These are phyloP conservation scores for Pogostemon cablin DNA, from an alignment of 257 asterid species.

Conservation along the genomic window DNA sequence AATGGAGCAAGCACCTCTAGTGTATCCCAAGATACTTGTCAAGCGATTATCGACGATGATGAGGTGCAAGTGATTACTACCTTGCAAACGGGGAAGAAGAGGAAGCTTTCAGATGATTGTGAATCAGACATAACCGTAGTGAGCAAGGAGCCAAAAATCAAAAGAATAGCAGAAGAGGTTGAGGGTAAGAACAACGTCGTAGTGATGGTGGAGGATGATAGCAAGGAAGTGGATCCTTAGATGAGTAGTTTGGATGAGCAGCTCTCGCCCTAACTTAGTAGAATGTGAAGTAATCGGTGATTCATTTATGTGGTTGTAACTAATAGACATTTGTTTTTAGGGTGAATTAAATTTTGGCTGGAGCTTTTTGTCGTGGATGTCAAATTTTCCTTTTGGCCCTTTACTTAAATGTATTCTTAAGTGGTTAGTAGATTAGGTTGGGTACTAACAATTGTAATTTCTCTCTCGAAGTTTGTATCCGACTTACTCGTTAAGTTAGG, in stretches of 20 bases:
- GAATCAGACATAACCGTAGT: slow-evolving; percentile 31
- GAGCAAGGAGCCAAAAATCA: slow-evolving; percentile 36
- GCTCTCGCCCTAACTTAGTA: slow-evolving; percentile 46
- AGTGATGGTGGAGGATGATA: slow-evolving; percentile 49
- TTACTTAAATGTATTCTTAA: slow-evolving; percentile 23
- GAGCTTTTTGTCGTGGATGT: slow-evolving; percentile 32
- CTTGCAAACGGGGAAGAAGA: slow-evolving; percentile 55
- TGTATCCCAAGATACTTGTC: slow-evolving; percentile 45
- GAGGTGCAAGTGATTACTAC: slow-evolving; percentile 53
- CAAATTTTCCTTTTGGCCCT: slow-evolving; percentile 17
- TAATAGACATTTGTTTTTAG: slow-evolving; percentile 28
- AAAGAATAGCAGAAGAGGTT: slow-evolving; percentile 47
- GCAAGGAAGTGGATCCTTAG: slow-evolving; percentile 54
- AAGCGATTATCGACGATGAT: slow-evolving; percentile 54
- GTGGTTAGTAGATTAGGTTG: slow-evolving; percentile 38
- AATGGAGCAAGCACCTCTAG: slow-evolving; percentile 74
- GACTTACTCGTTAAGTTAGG: slow-evolving; percentile 11
- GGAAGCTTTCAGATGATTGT: slow-evolving; percentile 54
- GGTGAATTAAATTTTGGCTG: slow-evolving; percentile 47
- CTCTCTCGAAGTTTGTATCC: slow-evolving; percentile 23
- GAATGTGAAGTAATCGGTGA: slow-evolving; percentile 44
- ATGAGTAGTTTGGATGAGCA: slow-evolving; percentile 25
- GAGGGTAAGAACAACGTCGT: slow-evolving; percentile 41
- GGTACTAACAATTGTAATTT: slow-evolving; percentile 40
- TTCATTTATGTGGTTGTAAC: slow-evolving; percentile 52